Evolutionary conservation across 1,284 basidiomycete genomes (phyloP), one percentile per base, ranked within the genome.

Genomic region (Cryptococcus deneoformans): DNA sequence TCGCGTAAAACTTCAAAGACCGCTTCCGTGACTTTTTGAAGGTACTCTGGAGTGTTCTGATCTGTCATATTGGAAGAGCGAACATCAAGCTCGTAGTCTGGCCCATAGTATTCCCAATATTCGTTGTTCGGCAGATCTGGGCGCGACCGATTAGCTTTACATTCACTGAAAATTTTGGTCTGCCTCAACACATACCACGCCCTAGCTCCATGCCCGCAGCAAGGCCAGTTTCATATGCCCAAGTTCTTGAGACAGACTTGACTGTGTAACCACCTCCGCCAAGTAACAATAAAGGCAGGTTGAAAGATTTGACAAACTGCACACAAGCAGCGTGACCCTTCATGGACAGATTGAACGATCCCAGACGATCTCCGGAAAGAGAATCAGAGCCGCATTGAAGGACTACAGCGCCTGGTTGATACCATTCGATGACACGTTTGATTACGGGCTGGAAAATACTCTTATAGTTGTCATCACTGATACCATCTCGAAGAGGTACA

Each of bases 231-330:
- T 99, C 96, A 73, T 87, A 99, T 14, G 96, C 95, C 96, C 96
- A 99, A 8, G 91, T 90, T 50, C 96, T 85, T 63, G 90, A 92
- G 60, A 98, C 96, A 61, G 97, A 97, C 50, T 95, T 88, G 85
- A 99, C 97, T 1, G 96, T 99, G 77, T 99, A 99, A 0, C 96
- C 96, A 7, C 96, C 96, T 16, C 96, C 96, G 20, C 96, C 96
- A 8, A 99, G 85, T 46, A 99, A 82, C 12, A 99, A 80, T 29
- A 99, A 77, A 0, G 96, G 96, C 54, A 92, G 87, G 68, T 92
- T 89, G 80, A 99, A 98, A 1, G 89, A 91, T 75, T 99, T 98
- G 62, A 99, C 92, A 73, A 93, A 99, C 69, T 88, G 89, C 29
- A 99, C 95, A 66, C 95, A 99, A 69, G 94, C 92, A 2, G 95